phyloP scores from a whole-genome alignment of 2,329 filamentous ascomycete genomes.

The Epichloe coenophiala region DNA sequence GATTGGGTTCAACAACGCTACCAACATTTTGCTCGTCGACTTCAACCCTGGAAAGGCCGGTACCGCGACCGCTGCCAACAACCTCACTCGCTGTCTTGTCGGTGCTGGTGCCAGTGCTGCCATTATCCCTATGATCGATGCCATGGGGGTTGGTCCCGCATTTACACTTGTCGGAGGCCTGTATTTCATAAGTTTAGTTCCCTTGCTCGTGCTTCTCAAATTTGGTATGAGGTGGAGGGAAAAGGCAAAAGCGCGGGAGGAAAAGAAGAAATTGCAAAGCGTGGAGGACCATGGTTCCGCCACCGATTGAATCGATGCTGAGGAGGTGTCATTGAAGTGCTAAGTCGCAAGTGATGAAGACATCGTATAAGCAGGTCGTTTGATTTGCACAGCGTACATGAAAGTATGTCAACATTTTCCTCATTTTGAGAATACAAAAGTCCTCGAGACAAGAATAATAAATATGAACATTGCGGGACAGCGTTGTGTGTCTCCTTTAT shows the following conservation, averaged over 20 bases:
- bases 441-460: too few species aligned
- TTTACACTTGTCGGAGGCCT: constrained; percentile 34
- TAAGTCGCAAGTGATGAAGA: too few species aligned
- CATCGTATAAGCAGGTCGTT: too few species aligned
- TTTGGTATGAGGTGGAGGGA: constrained; percentile 31
- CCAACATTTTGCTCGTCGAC: constrained; percentile 41
- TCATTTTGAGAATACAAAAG: too few species aligned
- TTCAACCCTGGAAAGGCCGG: constrained; percentile 38
- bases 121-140: constrained; percentile 37
- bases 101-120: constrained; percentile 38
- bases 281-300: too few species aligned
- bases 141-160: constrained; percentile 35
- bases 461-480: too few species aligned
- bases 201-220: constrained; percentile 27
- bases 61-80: constrained; percentile 42
- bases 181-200: constrained; percentile 25
- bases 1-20: constrained; percentile 40
- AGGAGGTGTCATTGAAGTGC: too few species aligned
- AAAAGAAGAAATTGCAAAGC: constrained; percentile 9
- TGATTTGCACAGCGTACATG: too few species aligned
- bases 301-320: too few species aligned
- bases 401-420: too few species aligned
- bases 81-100: constrained; percentile 40
- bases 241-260: constrained; percentile 16
- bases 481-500: too few species aligned